Percentiles rank a stretch among this genome's conserved stretches.
Evolutionary conservation across 2,329 filamentous ascomycete species (phyloP).

Genomic region (Paraconiothyrium sp.): DNA sequence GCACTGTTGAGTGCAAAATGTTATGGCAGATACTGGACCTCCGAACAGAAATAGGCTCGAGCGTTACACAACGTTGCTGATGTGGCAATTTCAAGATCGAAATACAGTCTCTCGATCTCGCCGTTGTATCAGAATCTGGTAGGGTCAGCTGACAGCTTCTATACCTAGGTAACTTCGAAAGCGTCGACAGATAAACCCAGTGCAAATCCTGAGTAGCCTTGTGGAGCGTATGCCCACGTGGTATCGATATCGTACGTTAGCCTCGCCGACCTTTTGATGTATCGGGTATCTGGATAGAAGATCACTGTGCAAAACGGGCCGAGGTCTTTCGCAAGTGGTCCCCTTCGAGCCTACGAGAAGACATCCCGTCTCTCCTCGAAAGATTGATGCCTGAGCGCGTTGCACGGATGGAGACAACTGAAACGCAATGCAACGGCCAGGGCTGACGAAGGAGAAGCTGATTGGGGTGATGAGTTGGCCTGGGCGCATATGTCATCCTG

Average conservation of each 20-base stretch:
- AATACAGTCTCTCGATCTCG: background rate
- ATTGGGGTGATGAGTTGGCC: conserved; percentile 24
- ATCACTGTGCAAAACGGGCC: background rate
- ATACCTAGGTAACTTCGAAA: too few species aligned
- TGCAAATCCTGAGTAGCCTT: background rate
- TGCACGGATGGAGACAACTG: conserved; percentile 6
- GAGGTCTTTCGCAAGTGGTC: background rate
- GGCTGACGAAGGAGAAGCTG: conserved; percentile 6
- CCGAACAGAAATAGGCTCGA: too few species aligned
- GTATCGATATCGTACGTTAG: conserved; percentile 5
- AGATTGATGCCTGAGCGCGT: background rate
- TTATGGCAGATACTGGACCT: too few species aligned
- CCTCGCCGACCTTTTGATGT: conserved; percentile 2
- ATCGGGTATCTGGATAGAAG: background rate
- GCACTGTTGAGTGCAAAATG: too few species aligned
- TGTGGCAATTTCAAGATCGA: background rate
- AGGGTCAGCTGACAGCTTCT: background rate
- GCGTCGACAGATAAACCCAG: background rate
- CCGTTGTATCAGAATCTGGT: too few species aligned
- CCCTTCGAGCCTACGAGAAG: background rate
- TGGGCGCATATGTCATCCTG: conserved; percentile 21
- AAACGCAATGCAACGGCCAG: conserved; percentile 12
- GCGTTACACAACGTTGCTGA: too few species aligned
- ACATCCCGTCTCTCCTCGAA: background rate
- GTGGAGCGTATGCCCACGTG: background rate